A percentile compares a stretch with the other conserved stretches of the same genome.
These are phyloP conservation scores for Colletotrichum nymphaeae DNA, from an alignment of 2,329 filamentous ascomycete species.

Conservation along the genomic window DNA sequence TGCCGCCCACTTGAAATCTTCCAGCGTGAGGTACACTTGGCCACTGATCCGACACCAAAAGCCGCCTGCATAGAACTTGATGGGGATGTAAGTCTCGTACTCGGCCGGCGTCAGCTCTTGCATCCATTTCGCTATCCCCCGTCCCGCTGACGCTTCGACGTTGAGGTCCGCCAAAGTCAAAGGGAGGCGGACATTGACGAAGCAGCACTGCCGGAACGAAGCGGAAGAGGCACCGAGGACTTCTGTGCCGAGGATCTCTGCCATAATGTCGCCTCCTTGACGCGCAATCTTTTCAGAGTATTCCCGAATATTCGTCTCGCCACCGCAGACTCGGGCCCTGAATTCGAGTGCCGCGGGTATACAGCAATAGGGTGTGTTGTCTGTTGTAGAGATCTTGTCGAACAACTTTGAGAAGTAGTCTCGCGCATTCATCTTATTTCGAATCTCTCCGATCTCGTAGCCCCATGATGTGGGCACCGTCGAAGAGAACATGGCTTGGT, in stretches of 20 bases:
- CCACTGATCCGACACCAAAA: neutral
- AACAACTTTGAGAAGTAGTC: neutral
- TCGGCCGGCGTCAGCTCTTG: neutral
- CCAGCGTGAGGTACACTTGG: neutral
- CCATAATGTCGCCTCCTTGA: neutral
- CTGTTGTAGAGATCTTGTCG: neutral
- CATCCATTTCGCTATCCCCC: neutral
- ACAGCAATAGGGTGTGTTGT: neutral
- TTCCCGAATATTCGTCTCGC: neutral
- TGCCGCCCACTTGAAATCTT: neutral
- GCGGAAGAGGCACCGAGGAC: neutral
- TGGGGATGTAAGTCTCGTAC: neutral
- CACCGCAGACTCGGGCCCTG: neutral
- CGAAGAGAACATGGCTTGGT: neutral
- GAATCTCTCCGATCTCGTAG: neutral
- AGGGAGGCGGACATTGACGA: neutral
- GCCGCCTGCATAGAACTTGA: neutral
- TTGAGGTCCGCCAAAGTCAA: neutral
- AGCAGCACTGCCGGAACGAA: neutral
- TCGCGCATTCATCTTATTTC: neutral
- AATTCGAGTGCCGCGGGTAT: neutral
- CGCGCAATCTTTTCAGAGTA: neutral
- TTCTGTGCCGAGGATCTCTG: neutral
- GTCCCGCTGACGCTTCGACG: too few species aligned
- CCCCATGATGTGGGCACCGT: neutral